Base-by-base conservation (phyloP, 2,329 filamentous ascomycete genomes). In the Trichoderma brevicompactum region DNA sequence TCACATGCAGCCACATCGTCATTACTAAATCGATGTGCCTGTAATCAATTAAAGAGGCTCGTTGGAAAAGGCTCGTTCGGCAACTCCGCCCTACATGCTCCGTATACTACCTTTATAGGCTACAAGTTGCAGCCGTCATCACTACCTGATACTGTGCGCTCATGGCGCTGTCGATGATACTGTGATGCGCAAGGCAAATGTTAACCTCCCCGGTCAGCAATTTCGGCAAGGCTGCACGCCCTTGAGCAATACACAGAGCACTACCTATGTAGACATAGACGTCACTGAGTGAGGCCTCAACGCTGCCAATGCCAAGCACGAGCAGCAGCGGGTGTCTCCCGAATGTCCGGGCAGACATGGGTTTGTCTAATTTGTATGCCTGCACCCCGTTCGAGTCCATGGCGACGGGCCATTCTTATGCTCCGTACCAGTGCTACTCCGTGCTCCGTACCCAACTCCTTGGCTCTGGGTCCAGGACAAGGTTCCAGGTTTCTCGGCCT, bases 221-320 rank as follows among this genome's bases (percentile, higher is more conserved):
- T 60, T 38, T 60, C 56, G 56, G 53, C 8, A 40, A 8, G 34
- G 32, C 34, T 8, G 23, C 23, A 28, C 23, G 23, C 5, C 2
- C 23, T 28, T 28, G 23, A 28, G 23, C 23, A 28, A 28, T 28
- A 28, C 32, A 50, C 48, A 1, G 13, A 23, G 17, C 13, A 43
- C 23, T 28, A 28, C 23, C 23, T 28, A 28, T 5, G 53, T 38
- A 49, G 23, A 17, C 15, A 13, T 41, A 32, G 17, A 40, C 43
- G 56, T 60, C 56, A 60, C 56, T 17, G 32, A 48, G 43, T n/a
- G n/a, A 59, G 55, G 41, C 54, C 19, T n/a, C 32, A 48, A 23
- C 13, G 17, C 13, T 48, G 17, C 44, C 44, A 28, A 28, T 48
- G 17, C 44, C 44, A 28, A 28, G 23, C 23, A 28, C 23, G 5